Conservation (phyloP, 768 basidiomycete species). For the Boletus reticulatus region DNA sequence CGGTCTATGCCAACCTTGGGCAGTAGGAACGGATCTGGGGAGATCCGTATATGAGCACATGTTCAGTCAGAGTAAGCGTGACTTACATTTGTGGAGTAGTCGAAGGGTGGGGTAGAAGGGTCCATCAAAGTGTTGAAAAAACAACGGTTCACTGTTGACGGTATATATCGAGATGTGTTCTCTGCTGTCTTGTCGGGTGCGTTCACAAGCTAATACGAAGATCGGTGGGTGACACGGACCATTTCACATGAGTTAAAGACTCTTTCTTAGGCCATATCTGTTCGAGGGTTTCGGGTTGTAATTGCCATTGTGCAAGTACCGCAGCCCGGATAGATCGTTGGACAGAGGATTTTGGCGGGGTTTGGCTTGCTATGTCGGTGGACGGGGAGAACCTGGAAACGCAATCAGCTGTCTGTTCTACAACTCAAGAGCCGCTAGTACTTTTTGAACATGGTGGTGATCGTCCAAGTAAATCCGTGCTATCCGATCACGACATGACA, state of each 20-base stretch:
- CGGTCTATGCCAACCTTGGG: slow-evolving; percentile 90
- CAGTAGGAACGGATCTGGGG: slow-evolving; percentile 83
- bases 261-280: slow-evolving; percentile 99
- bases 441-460: slow-evolving; percentile 74
- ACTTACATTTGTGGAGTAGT: slow-evolving; percentile 88
- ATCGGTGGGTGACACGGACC: slow-evolving; percentile 40
- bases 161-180: slow-evolving; percentile 95
- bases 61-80: not conserved
- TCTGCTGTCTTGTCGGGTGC: slow-evolving; percentile 57
- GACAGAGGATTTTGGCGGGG: slow-evolving; percentile 89
- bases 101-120: slow-evolving; percentile 88
- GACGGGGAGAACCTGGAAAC: slow-evolving; percentile 60
- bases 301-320: slow-evolving; percentile 80
- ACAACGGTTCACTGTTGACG: slow-evolving; percentile 80
- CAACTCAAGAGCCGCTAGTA: slow-evolving; percentile 26
- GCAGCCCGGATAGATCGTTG: slow-evolving; percentile 84
- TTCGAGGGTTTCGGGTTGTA: slow-evolving; percentile 79
- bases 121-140: slow-evolving; percentile 97
- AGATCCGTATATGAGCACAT: not conserved
- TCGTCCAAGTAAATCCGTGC: not conserved
- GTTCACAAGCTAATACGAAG: slow-evolving; percentile 9
- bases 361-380: slow-evolving; percentile 85
- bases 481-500: slow-evolving; percentile 13
- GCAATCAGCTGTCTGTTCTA: slow-evolving; percentile 7
- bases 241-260: slow-evolving; percentile 88